Base-by-base conservation (phyloP, 805 yeast genomes). In the Ogataea trehalophila region DNA sequence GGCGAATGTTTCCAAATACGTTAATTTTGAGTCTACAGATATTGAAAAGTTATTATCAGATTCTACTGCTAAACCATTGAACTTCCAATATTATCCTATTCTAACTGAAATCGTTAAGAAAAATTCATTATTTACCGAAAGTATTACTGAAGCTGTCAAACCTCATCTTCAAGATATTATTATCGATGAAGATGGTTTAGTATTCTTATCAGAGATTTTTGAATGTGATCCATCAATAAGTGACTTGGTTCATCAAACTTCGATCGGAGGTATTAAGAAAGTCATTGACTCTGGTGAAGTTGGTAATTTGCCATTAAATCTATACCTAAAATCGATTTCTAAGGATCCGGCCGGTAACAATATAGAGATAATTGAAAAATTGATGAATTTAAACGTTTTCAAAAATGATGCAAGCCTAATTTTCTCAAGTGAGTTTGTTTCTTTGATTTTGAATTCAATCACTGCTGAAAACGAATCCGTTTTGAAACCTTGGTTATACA, bases 401-500 rank as follows among this genome's bases (percentile, higher is more conserved):
- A 54, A 55, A 41, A 56, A 62, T 29, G 57, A 49, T 55, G 70
- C 67, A 22, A 67, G 53, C 23, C 57, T 52, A 26, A 62, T 63
- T 34, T 59, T 62, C 37, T 56, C 65, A 15, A 46, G 49, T 14
- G 62, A 63, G 37, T 62, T 59, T 51, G 58, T 57, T 7, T 16
- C 45, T 4, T 41, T 57, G 14, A 26, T 61, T 6, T 18, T 47
- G 8, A 16, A 16, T 0, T 39, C 45, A 9, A 6, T 7, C 13
- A 33, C 13, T 5, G 44, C 53, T 5, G 26, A 58, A 0, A 38
- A 50, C 3, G 63, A 62, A 1, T 59, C 72, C 20, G 39, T 68
- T n/a, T 37, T 72, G 13, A 52, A 60, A 16, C 55, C 62, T 2
- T 85, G 92, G 92, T 51, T 80, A 37, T 74, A 77, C 50, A 79